These are phyloP conservation scores for Phytophthora pisi DNA, from an alignment of 352 stramenopile genomes.

Conservation along the genomic window DNA sequence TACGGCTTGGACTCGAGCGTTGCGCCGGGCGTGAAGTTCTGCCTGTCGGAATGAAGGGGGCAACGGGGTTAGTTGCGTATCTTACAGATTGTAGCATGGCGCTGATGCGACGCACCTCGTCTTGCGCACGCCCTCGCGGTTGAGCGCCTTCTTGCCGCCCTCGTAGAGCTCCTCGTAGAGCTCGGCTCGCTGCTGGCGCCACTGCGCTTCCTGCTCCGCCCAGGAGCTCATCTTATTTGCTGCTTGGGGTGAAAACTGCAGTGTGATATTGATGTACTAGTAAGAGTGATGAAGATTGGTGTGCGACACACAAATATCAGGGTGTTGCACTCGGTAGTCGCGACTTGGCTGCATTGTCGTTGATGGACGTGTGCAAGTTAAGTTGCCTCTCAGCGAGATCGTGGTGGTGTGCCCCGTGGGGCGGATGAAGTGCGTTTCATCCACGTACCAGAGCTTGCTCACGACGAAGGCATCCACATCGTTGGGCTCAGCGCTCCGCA, in stretches of 20 bases:
- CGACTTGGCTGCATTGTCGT: constrained; percentile 7
- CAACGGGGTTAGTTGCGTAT: background rate
- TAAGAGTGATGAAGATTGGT: background rate
- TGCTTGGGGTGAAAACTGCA: constrained; percentile 28
- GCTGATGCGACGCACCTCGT: constrained; percentile 37
- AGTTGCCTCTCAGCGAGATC: constrained; percentile 26
- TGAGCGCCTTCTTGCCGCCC: constrained; percentile 42
- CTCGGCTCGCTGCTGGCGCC: constrained; percentile 41
- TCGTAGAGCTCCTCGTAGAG: constrained; percentile 48
- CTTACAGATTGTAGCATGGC: background rate
- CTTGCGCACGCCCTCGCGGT: constrained; percentile 40
- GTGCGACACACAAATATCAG: constrained; percentile 1
- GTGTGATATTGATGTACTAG: background rate
- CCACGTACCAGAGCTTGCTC: constrained; percentile 58
- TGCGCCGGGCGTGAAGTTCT: constrained; percentile 39
- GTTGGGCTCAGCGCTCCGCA: constrained; percentile 7
- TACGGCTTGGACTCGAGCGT: constrained; percentile 60
- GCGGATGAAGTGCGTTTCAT: constrained; percentile 63
- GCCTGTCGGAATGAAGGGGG: constrained; percentile 17
- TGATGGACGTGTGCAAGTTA: background rate
- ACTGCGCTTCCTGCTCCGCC: constrained; percentile 44
- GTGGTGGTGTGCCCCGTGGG: constrained; percentile 43
- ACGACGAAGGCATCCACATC: constrained; percentile 26
- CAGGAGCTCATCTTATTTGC: constrained; percentile 32
- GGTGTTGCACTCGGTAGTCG: constrained; percentile 7